phyloP scores from a whole-genome alignment of 495 filamentous ascomycete genomes.

The Venustampulla echinocandica region DNA sequence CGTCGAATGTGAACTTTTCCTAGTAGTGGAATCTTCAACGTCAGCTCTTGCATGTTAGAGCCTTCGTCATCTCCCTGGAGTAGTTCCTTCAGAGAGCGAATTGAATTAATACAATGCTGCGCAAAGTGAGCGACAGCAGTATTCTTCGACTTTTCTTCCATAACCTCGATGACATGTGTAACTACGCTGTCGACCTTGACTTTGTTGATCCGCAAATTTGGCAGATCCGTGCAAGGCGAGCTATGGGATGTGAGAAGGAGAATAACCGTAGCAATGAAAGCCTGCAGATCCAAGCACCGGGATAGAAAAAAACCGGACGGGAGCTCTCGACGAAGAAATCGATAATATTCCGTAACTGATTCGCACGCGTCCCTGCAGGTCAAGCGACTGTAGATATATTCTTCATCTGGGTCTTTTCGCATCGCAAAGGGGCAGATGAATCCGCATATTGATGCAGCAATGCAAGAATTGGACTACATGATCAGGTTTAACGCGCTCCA shows the following conservation, averaged over 20 bases:
- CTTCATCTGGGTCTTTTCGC: slow-evolving; percentile 1
- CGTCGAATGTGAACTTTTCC: slow-evolving; percentile 14
- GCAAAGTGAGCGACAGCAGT: slow-evolving; percentile 2
- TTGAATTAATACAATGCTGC: neutral
- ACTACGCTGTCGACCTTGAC: slow-evolving; percentile 4
- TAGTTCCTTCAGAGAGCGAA: slow-evolving; percentile 6
- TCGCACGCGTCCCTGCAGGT: slow-evolving; percentile 13
- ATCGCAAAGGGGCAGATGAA: slow-evolving; percentile 7
- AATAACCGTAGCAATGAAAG: slow-evolving; percentile 11
- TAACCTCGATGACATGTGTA: slow-evolving; percentile 10
- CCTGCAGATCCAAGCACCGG: slow-evolving; percentile 12
- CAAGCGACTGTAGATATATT: slow-evolving; percentile 6
- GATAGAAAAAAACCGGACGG: slow-evolving; percentile 1
- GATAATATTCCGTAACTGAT: slow-evolving; percentile 6
- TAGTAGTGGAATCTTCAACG: slow-evolving; percentile 9
- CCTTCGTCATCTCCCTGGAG: slow-evolving; percentile 5
- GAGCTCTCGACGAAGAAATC: slow-evolving; percentile 3
- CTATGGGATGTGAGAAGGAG: slow-evolving; percentile 11
- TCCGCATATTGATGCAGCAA: slow-evolving; percentile 9
- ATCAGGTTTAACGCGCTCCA: slow-evolving; percentile 1
- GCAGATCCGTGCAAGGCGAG: neutral
- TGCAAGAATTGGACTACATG: slow-evolving; percentile 7
- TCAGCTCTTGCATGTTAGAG: slow-evolving; percentile 3
- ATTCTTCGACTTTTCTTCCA: slow-evolving; percentile 6
- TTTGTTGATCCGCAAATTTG: neutral